Evolutionary conservation across 1,284 basidiomycete genomes (phyloP).

Genomic region (Irpex sp.): DNA sequence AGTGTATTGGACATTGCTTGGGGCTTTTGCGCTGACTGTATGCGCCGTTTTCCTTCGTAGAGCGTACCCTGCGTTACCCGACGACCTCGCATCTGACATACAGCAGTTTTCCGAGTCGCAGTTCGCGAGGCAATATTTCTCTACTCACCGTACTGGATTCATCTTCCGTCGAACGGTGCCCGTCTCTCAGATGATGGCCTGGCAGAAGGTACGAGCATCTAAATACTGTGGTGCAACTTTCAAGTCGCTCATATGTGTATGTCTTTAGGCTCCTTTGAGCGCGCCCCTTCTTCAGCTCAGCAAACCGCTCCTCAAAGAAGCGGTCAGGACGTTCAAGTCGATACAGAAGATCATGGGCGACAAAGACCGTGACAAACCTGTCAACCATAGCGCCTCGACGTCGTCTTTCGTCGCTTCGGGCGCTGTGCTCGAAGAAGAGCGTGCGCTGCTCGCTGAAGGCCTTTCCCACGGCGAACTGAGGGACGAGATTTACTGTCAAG

Average conservation of each 20-base stretch:
- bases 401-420: conserved; percentile 38
- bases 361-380: conserved; percentile 55
- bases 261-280: no score
- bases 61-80: conserved; percentile 65
- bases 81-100: conserved; percentile 75
- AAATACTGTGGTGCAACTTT: no score
- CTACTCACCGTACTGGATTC: conserved; percentile 80
- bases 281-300: conserved; percentile 67
- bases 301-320: conserved; percentile 64
- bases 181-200: conserved; percentile 80
- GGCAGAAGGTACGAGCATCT: conserved; percentile 82
- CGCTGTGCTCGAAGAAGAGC: conserved; percentile 71
- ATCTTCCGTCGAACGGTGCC: conserved; percentile 78
- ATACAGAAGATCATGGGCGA: conserved; percentile 92
- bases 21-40: neutral
- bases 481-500: conserved; percentile 89
- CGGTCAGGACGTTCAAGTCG: conserved; percentile 80
- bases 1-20: conserved; percentile 16
- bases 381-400: conserved; percentile 52
- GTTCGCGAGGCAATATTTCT: conserved; percentile 83
- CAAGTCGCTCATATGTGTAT: no score
- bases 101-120: conserved; percentile 80
- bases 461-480: conserved; percentile 75
- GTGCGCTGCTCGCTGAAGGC: conserved; percentile 79
- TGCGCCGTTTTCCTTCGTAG: conserved; percentile 26